These are phyloP conservation scores for Dichotomopilus funicola DNA, from an alignment of 2,329 filamentous ascomycete genomes.

Conservation along the genomic window DNA sequence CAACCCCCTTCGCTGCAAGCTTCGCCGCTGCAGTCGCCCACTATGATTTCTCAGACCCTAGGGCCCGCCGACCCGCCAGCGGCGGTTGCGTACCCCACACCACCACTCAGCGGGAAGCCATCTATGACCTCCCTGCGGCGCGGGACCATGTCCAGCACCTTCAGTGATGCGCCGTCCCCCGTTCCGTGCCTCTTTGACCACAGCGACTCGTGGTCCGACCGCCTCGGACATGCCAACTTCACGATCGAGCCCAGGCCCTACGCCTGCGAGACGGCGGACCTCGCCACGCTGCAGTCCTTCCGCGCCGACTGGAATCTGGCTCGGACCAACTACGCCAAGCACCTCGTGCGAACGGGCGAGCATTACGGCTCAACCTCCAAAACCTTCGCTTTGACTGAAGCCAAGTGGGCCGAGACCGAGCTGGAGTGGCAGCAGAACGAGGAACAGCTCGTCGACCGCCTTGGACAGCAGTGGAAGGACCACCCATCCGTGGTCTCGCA, in stretches of 20 bases:
- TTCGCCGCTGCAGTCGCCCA: slow-evolving; percentile 82
- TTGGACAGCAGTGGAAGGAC: slow-evolving; percentile 33
- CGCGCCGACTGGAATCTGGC: slow-evolving; percentile 77
- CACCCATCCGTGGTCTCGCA: slow-evolving; percentile 18
- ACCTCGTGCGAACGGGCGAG: slow-evolving; percentile 79
- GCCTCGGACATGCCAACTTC: slow-evolving; percentile 89
- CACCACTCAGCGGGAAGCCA: slow-evolving; percentile 68
- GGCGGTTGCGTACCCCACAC: slow-evolving; percentile 48
- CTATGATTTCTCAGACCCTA: slow-evolving; percentile 47
- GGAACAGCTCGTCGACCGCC: slow-evolving; percentile 54
- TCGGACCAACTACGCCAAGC: slow-evolving; percentile 79
- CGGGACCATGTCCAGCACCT: slow-evolving; percentile 40
- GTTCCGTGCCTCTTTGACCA: slow-evolving; percentile 61
- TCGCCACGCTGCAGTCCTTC: slow-evolving; percentile 54
- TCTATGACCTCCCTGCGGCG: slow-evolving; percentile 67
- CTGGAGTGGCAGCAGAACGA: slow-evolving; percentile 65
- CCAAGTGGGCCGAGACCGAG: slow-evolving; percentile 83
- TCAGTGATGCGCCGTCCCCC: slow-evolving; percentile 43
- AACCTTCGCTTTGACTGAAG: slow-evolving; percentile 76
- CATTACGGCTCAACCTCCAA: slow-evolving; percentile 88
- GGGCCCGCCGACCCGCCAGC: slow-evolving; percentile 31
- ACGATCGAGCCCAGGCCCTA: slow-evolving; percentile 81
- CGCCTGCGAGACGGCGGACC: slow-evolving; percentile 54
- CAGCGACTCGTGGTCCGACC: slow-evolving; percentile 75
- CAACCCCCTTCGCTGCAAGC: slow-evolving; percentile 51